Evolutionary conservation across 2,329 filamentous ascomycete genomes (phyloP), one percentile per base, ranked within the genome.

Genomic region (Calonectria fujianensis): DNA sequence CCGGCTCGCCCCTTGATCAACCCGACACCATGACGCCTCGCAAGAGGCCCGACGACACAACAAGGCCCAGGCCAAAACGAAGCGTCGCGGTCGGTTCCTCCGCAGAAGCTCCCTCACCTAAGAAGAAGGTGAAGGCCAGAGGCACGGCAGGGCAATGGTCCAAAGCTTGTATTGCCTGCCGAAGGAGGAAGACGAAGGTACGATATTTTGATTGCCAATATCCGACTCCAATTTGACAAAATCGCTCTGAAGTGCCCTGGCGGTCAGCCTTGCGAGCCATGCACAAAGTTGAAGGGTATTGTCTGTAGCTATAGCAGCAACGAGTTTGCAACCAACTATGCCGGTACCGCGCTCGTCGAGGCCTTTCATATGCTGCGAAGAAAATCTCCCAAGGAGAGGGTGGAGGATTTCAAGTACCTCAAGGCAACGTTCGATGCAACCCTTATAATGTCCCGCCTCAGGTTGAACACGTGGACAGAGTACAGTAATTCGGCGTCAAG

Each of bases 371-470:
- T 65, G 9, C 20, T 65, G 27, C 39, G 41, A 18, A 48, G 11
- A 4, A 65, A 50, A 6, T 24, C 27, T 18, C 39, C 11, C 5
- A 9, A 50, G 20, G 61, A 65, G 20, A 65, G 39, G 18, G 39
- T 13, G 4, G 39, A 65, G 3, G 41, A n/a, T 41, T 50, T 65
- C 10, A 7, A 45, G 16, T n/a, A 50, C 9, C 61, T 65, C 39
- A 7, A n/a, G 5, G 35, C 10, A 9, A 50, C 31, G 6, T 29
- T 2, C 9, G 61, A 65, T 45, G 61, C 27, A 5, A 24, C 41
- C 10, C 10, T 65, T 3, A 65, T 65, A 9, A 50, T 65, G 61
- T 29, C 61, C 8, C 61, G 41, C 8, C 31, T 65, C 39, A 65
- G 61, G 29, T 7, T 48, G 27, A 50, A 50, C 10, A 2, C 35